Evolutionary conservation across 192 early-diverging fungal genomes (phyloP).

Genomic region (Linnemannia zychae): DNA sequence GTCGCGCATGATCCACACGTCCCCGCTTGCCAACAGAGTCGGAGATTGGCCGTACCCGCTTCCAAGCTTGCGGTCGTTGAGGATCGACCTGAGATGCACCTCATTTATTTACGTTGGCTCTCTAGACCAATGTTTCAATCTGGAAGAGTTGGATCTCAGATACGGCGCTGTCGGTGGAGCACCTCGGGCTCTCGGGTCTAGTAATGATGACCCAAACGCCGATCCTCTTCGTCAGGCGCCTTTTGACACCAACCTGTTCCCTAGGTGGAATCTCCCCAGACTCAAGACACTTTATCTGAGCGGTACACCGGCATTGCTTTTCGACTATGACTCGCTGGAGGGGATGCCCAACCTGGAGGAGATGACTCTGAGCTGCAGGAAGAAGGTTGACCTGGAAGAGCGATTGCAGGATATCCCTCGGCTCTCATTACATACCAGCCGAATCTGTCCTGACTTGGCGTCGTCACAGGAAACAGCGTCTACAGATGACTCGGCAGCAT

Average conservation of each 20-base stretch:
- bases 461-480: not conserved
- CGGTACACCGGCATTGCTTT: conserved; percentile 10
- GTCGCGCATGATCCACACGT: not conserved
- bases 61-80: not conserved
- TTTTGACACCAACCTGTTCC: not conserved
- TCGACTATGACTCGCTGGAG: conserved; percentile 31
- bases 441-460: not conserved
- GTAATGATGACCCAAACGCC: not conserved
- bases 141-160: not conserved
- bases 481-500: not conserved
- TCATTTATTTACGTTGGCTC: not conserved
- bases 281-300: not conserved
- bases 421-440: not conserved
- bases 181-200: not conserved
- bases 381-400: not conserved
- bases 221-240: not conserved
- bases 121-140: conserved; percentile 14
- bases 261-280: conserved; percentile 14
- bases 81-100: not conserved
- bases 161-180: not conserved
- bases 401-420: not conserved
- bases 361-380: not conserved
- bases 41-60: conserved; percentile 1
- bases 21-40: not conserved
- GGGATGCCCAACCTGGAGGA: conserved; percentile 9